Base-by-base conservation (phyloP, 2,329 filamentous ascomycete genomes). In the Talaromyces sp. region DNA sequence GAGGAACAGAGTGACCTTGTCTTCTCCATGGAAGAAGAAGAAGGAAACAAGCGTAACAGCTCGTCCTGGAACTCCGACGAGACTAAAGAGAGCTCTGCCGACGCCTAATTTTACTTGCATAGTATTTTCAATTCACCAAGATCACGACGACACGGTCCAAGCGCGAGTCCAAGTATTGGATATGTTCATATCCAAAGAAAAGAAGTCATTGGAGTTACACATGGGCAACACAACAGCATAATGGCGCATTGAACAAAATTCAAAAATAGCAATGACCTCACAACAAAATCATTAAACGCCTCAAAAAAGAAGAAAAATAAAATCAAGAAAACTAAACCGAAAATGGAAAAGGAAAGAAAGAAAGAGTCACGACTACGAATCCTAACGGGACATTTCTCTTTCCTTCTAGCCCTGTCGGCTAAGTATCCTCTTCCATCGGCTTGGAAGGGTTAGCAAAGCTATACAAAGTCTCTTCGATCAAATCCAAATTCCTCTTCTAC, bases 11-110 rank as follows among this genome's bases (percentile, higher is more conserved):
- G 75, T 42, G 75, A 77, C 42, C 61, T 77, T 20, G 75, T 79
- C 48, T 80, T 80, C 58, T 76, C 75, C 4, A 78, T 79, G 76
- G 77, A 80, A 57, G 77, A 79, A 55, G 77, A 79, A 60, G 77
- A 79, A 55, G 75, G 68, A 50, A 76, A 71, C 52, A 76, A 75
- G 56, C 70, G 73, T 40, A 74, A 59, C 51, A 73, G 68, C 49
- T 58, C 62, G 4, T 67, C 65, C 4, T 76, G 72, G 70, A 62
- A 59, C 50, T 57, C 63, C 10, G 65, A 66, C 7, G 65, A 66
- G 47, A 64, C 53, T 46, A 73, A 73, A 52, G 57, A 65, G n/a
- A 62, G 57, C 37, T 57, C 70, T 10, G 64, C 61, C 36, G 65
- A 68, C 17, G 65, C 66, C 40, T 65, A 61, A 54, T 58, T n/a